Percentiles rank a stretch among this genome's conserved stretches.
Evolutionary conservation across 2,329 filamentous ascomycete genomes (phyloP).

Genomic region (Blastomyces percursus): DNA sequence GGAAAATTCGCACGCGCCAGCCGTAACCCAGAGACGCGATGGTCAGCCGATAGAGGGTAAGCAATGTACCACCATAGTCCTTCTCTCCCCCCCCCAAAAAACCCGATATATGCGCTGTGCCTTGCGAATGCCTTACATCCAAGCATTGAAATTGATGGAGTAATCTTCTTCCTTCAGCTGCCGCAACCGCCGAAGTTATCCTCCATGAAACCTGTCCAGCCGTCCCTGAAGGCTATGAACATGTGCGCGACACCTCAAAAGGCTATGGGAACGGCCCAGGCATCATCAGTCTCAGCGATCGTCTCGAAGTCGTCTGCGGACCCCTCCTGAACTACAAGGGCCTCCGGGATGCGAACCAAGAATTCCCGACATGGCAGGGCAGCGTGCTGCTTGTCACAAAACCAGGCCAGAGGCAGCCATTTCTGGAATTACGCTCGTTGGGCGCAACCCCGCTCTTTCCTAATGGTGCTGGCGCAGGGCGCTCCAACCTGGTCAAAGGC

Average conservation of each 20-base stretch:
- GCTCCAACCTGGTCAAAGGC: conserved; percentile 9
- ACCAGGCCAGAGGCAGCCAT: conserved; percentile 53
- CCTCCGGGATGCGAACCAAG: conserved; percentile 28
- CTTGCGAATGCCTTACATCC: background rate
- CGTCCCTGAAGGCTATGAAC: conserved; percentile 10
- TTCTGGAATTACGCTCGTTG: conserved; percentile 41
- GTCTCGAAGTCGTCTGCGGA: conserved; percentile 36
- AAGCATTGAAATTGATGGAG: background rate
- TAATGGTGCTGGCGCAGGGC: background rate
- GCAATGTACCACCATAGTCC: background rate
- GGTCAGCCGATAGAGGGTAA: background rate
- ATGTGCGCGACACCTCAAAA: conserved; percentile 12
- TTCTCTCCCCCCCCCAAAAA: background rate
- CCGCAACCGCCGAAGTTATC: background rate
- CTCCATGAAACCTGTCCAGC: background rate
- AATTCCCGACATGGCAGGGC: conserved; percentile 55
- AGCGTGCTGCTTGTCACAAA: conserved; percentile 75
- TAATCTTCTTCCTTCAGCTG: background rate
- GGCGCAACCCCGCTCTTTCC: conserved; percentile 13
- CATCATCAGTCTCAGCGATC: conserved; percentile 12
- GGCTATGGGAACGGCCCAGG: conserved; percentile 18
- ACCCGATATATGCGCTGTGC: background rate
- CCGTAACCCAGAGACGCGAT: background rate
- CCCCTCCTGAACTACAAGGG: conserved; percentile 41
- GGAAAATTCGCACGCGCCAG: background rate